A percentile compares a stretch with the other conserved stretches of the same genome.
These are phyloP conservation scores for Mimosa bimucronata DNA, from an alignment of 306 rosid species.

Conservation along the genomic window DNA sequence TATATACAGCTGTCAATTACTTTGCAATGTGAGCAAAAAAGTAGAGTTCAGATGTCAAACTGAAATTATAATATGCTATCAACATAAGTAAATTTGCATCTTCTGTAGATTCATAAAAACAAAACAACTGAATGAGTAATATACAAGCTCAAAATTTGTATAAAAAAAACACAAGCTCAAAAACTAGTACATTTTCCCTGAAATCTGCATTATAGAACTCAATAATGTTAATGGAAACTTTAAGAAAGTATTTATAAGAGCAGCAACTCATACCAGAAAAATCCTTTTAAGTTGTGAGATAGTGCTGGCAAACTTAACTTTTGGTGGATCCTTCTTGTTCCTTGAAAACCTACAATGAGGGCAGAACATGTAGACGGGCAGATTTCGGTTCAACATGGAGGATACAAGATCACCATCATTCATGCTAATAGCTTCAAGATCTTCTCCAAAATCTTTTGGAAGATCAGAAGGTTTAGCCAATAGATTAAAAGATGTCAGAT, in stretches of 20 bases:
- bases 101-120: slow-evolving; percentile 6
- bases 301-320: slow-evolving; percentile 72
- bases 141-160: slow-evolving; percentile 30
- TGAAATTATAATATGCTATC: slow-evolving; percentile 24
- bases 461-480: slow-evolving; percentile 42
- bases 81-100: slow-evolving; percentile 23
- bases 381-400: slow-evolving; percentile 71
- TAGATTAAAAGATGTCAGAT: slow-evolving; percentile 43
- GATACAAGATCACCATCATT: slow-evolving; percentile 67
- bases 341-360: slow-evolving; percentile 79
- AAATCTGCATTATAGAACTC: slow-evolving; percentile 14
- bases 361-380: slow-evolving; percentile 87
- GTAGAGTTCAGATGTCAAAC: neutral
- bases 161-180: slow-evolving; percentile 29
- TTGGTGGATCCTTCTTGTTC: slow-evolving; percentile 60
- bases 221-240: slow-evolving; percentile 31
- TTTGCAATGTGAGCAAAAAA: slow-evolving; percentile 16
- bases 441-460: slow-evolving; percentile 55
- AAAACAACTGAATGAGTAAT: slow-evolving; percentile 11
- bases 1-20: slow-evolving; percentile 8
- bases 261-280: slow-evolving; percentile 67
- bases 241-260: slow-evolving; percentile 35
- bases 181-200: slow-evolving; percentile 16
- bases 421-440: slow-evolving; percentile 51
- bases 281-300: slow-evolving; percentile 92